A percentile compares a stretch with the other conserved stretches of the same genome.
These are phyloP conservation scores for Alternaria hordeiaustralica DNA, from an alignment of 2,329 filamentous ascomycete genomes.

Conservation along the genomic window DNA sequence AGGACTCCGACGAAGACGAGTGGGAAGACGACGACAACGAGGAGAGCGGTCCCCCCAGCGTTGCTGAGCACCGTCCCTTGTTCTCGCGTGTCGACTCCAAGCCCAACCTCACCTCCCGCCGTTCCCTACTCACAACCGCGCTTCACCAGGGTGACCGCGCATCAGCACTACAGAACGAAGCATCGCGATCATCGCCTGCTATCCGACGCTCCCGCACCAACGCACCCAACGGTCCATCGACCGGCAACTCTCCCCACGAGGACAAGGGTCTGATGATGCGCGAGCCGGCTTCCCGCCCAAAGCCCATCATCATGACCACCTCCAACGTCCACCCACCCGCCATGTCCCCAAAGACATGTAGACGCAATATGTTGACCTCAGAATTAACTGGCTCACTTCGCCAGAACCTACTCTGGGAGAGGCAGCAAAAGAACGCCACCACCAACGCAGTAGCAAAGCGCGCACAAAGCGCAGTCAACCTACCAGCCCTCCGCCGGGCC, in stretches of 20 bases:
- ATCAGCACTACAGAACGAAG: conserved; percentile 71
- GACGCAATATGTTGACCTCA: conserved; percentile 81
- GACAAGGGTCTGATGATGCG: conserved; percentile 66
- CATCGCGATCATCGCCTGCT: conserved; percentile 62
- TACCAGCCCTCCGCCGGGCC: conserved; percentile 43
- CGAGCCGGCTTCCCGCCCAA: conserved; percentile 67
- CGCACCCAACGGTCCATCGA: conserved; percentile 72
- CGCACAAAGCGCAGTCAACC: conserved; percentile 68
- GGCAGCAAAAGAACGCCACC: conserved; percentile 90
- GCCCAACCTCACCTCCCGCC: conserved; percentile 81
- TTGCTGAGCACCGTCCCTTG: conserved; percentile 73
- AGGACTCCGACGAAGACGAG: conserved; percentile 57
- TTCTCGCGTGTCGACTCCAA: conserved; percentile 93
- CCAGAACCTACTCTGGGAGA: conserved; percentile 91
- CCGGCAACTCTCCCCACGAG: conserved; percentile 64
- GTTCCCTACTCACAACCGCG: conserved; percentile 88
- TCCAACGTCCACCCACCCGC: conserved; percentile 74
- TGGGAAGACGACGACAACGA: conserved; percentile 71
- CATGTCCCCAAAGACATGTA: conserved; percentile 82
- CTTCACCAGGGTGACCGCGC: conserved; percentile 81
- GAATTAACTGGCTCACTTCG: conserved; percentile 93
- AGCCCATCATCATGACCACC: conserved; percentile 79
- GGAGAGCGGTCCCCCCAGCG: conserved; percentile 81
- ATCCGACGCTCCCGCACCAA: conserved; percentile 67
- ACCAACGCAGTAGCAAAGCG: conserved; percentile 89